Conservation (phyloP, 352 stramenopile species). For the Paralagenidium karlingii region DNA sequence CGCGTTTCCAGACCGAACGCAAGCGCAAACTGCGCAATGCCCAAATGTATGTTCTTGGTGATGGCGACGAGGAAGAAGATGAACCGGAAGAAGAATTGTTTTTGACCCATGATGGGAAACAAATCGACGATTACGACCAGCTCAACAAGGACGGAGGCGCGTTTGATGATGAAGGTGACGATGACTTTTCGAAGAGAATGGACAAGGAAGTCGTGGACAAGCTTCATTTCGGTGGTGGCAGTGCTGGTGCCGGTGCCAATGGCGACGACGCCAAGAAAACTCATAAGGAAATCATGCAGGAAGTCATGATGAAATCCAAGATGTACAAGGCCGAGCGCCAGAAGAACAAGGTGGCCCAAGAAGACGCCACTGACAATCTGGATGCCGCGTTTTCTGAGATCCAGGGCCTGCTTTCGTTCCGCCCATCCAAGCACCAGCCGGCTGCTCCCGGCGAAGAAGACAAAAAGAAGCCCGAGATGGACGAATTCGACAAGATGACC, state of each 20-base stretch:
- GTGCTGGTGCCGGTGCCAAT: constrained; percentile 5
- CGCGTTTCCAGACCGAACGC: constrained; percentile 80
- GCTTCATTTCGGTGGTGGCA: constrained; percentile 76
- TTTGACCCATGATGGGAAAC: constrained; percentile 52
- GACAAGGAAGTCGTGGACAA: constrained; percentile 74
- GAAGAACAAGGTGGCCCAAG: constrained; percentile 74
- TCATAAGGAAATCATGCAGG: constrained; percentile 84
- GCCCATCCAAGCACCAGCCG: constrained; percentile 51
- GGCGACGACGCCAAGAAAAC: constrained; percentile 36
- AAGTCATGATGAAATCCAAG: constrained; percentile 88
- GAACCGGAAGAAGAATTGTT: constrained; percentile 55
- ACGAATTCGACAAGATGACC: constrained; percentile 80
- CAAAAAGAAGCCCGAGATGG: constrained; percentile 58
- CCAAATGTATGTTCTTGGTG: constrained; percentile 55
- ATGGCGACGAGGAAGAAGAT: constrained; percentile 63
- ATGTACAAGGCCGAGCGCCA: constrained; percentile 81
- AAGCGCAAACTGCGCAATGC: constrained; percentile 78
- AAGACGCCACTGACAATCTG: constrained; percentile 60
- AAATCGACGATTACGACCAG: constrained; percentile 69
- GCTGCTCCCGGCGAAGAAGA: constrained; percentile 36
- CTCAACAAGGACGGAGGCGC: constrained; percentile 33
- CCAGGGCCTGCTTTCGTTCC: constrained; percentile 56
- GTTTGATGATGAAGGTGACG: constrained; percentile 48
- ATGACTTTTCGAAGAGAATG: constrained; percentile 48
- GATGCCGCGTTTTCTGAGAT: constrained; percentile 65